Conservation (phyloP, 2,329 filamentous ascomycete genomes). For the Diaporthe destruens region DNA sequence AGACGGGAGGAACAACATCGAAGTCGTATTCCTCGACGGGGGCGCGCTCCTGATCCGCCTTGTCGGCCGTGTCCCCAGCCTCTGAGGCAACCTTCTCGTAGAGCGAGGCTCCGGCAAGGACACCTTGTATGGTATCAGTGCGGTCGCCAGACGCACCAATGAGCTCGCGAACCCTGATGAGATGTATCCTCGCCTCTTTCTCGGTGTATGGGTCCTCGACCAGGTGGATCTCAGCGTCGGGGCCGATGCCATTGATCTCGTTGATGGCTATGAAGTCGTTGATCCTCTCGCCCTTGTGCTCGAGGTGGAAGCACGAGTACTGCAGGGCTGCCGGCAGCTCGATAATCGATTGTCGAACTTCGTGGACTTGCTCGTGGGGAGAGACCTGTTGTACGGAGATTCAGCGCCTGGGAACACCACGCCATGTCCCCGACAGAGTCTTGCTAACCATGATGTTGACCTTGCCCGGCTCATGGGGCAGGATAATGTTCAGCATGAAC, state of each 20-base stretch:
- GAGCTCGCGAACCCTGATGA: constrained; percentile 90
- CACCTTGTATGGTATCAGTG: constrained; percentile 87
- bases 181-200: constrained; percentile 95
- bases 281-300: constrained; percentile 88
- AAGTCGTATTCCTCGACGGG: constrained; percentile 81
- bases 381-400: constrained; percentile 72
- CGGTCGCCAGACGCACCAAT: constrained; percentile 93
- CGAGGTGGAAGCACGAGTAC: constrained; percentile 98
- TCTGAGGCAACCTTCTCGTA: constrained; percentile 80
- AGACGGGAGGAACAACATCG: constrained; percentile 74
- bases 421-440: constrained; percentile 31
- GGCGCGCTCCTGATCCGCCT: constrained; percentile 57
- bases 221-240: constrained; percentile 82
- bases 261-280: constrained; percentile 96
- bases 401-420: constrained; percentile 43
- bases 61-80: constrained; percentile 56
- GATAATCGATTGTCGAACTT: constrained; percentile 96
- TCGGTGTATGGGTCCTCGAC: constrained; percentile 98
- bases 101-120: constrained; percentile 86
- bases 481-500: constrained; percentile 77
- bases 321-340: constrained; percentile 93
- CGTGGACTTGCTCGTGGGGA: constrained; percentile 94
- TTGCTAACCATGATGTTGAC: constrained; percentile 84
- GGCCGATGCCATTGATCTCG: constrained; percentile 83
- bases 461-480: constrained; percentile 83